phyloP scores from a whole-genome alignment of 306 rosid genomes.

The Citrullus amarus region DNA sequence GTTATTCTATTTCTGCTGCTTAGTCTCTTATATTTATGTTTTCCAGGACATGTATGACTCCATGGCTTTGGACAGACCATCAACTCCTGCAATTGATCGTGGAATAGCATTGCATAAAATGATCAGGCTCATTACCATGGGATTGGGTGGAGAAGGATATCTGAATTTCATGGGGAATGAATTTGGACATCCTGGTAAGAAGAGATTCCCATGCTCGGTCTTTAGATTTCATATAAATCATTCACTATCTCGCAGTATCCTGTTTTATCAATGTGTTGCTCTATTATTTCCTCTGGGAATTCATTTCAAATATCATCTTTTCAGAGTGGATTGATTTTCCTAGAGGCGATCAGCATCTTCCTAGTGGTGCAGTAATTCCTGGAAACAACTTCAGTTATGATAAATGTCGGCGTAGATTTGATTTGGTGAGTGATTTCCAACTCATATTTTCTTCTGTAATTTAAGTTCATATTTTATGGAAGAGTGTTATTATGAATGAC shows the following conservation, averaged over 20 bases:
- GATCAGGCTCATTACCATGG: constrained; percentile 94
- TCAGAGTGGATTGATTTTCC: constrained; percentile 99
- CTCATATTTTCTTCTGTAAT: background rate
- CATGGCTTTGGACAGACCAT: constrained; percentile 84
- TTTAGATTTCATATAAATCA: background rate
- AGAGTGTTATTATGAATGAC: background rate
- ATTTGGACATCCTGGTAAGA: constrained; percentile 97
- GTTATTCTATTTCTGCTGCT: background rate
- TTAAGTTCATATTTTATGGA: background rate
- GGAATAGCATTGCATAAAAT: constrained; percentile 96
- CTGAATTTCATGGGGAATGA: constrained; percentile 99
- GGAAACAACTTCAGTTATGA: constrained; percentile 74
- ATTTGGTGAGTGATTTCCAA: constrained; percentile 49
- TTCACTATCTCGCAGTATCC: background rate
- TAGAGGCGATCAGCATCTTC: constrained; percentile 65
- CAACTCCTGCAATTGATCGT: constrained; percentile 78
- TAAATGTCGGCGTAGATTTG: constrained; percentile 96
- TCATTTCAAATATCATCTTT: constrained; percentile 12
- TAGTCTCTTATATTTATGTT: constrained; percentile 7
- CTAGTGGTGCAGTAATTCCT: constrained; percentile 39
- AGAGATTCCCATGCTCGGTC: constrained; percentile 12
- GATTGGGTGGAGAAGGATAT: constrained; percentile 97
- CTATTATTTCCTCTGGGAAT: background rate
- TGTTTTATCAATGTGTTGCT: background rate
- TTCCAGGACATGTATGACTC: constrained; percentile 95